phyloP scores from a whole-genome alignment of 2,329 filamentous ascomycete genomes.

The Hysterium pulicare region DNA sequence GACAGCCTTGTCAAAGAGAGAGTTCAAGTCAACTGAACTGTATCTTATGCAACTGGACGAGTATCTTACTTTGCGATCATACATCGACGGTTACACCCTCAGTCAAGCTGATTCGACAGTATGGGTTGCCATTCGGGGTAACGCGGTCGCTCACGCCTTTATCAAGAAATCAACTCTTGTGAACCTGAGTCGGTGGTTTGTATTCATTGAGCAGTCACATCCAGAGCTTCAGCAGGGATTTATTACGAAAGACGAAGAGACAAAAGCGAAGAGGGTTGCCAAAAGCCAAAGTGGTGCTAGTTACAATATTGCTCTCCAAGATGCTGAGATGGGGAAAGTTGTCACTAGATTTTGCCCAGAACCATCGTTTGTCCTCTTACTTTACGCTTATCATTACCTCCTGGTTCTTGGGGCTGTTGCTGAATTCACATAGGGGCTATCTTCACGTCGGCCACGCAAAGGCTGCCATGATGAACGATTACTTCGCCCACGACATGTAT shows the following conservation, averaged over 20 bases:
- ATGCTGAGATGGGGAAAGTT: slow-evolving; percentile 82
- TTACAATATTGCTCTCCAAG: slow-evolving; percentile 83
- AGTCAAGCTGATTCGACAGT: slow-evolving; percentile 75
- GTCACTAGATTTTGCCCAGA: slow-evolving; percentile 91
- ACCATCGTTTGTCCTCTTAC: slow-evolving; percentile 64
- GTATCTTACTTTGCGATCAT: slow-evolving; percentile 81
- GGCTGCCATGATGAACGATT: slow-evolving; percentile 88
- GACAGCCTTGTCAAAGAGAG: no score
- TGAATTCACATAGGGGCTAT: slow-evolving; percentile 60
- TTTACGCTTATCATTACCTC: not conserved
- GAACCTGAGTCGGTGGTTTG: slow-evolving; percentile 84
- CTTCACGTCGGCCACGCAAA: slow-evolving; percentile 96
- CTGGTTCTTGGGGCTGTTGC: slow-evolving; percentile 14
- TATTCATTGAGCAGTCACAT: slow-evolving; percentile 76
- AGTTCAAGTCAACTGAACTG: slow-evolving; percentile 77
- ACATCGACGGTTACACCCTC: slow-evolving; percentile 76
- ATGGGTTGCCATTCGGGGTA: slow-evolving; percentile 79
- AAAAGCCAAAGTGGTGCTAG: slow-evolving; percentile 74
- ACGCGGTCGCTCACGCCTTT: slow-evolving; percentile 77
- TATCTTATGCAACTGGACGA: slow-evolving; percentile 76
- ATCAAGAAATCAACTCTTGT: slow-evolving; percentile 73
- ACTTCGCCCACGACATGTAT: slow-evolving; percentile 92
- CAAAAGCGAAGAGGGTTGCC: slow-evolving; percentile 53
- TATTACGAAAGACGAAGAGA: slow-evolving; percentile 47
- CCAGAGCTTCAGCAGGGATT: slow-evolving; percentile 71